Evolutionary conservation across 2,329 filamentous ascomycete species (phyloP).

Genomic region (Botrytis fragariae): DNA sequence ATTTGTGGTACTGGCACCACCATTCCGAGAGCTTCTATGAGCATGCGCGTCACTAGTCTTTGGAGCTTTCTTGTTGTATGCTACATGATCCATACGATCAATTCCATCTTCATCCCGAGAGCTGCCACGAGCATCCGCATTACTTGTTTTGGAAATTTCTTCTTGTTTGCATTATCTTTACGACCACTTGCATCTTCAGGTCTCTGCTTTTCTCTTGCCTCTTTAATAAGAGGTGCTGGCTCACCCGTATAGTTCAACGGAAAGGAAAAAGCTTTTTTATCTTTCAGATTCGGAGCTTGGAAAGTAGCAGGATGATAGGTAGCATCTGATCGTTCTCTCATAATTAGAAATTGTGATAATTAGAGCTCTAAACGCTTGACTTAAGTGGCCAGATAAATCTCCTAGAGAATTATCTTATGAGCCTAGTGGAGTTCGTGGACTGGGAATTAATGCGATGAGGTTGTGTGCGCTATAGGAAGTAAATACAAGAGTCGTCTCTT

Average conservation of each 20-base stretch:
- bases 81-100: neutral
- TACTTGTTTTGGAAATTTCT: neutral
- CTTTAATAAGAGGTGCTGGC: neutral
- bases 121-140: neutral
- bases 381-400: neutral
- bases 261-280: neutral
- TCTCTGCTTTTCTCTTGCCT: neutral
- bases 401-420: neutral
- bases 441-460: neutral
- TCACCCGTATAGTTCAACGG: neutral
- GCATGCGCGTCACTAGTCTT: neutral
- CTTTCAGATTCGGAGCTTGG: neutral
- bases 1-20: accelerated
- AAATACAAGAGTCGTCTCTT: neutral
- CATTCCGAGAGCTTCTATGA: neutral
- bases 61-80: neutral
- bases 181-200: neutral
- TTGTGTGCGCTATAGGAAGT: neutral
- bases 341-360: neutral
- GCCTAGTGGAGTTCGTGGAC: neutral
- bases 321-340: neutral
- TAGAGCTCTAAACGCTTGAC: neutral
- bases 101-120: neutral
- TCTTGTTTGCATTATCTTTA: neutral
- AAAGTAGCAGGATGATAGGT: neutral